Conservation (phyloP, 805 yeast genomes). For the Suhomyces pyralidae region DNA sequence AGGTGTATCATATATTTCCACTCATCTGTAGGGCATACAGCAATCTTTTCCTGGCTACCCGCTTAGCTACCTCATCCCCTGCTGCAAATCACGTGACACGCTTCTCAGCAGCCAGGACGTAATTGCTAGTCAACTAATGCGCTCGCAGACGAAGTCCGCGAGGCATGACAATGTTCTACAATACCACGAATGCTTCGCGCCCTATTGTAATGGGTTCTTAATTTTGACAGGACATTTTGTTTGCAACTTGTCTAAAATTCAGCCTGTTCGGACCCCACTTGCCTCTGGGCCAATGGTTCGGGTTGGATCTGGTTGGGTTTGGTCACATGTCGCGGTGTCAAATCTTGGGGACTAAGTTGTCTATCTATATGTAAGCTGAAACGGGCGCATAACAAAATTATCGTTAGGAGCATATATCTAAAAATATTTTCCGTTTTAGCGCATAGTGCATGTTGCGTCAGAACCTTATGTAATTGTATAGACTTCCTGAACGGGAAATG, state of each 20-base stretch:
- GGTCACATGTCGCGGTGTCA: not conserved
- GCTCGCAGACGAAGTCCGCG: not conserved
- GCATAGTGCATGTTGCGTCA: constrained; percentile 2
- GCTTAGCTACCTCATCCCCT: not conserved
- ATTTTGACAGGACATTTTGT: too few relatives aligned
- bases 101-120: not conserved
- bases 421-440: not conserved
- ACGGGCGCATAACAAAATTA: not conserved
- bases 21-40: not conserved
- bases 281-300: not conserved
- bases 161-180: not conserved
- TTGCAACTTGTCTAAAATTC: too few relatives aligned
- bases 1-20: not conserved
- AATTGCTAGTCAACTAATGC: not conserved
- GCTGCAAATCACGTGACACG: not conserved
- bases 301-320: not conserved
- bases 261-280: too few relatives aligned
- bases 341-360: not conserved
- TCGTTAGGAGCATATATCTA: constrained; percentile 2
- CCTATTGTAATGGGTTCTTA: not conserved
- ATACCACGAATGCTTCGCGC: not conserved
- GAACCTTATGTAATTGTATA: not conserved
- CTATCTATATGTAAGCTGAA: not conserved
- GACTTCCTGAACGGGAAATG: not conserved
- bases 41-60: not conserved